Evolutionary conservation across 2,329 filamentous ascomycete species (phyloP).

Genomic region (Colletotrichum sp.): DNA sequence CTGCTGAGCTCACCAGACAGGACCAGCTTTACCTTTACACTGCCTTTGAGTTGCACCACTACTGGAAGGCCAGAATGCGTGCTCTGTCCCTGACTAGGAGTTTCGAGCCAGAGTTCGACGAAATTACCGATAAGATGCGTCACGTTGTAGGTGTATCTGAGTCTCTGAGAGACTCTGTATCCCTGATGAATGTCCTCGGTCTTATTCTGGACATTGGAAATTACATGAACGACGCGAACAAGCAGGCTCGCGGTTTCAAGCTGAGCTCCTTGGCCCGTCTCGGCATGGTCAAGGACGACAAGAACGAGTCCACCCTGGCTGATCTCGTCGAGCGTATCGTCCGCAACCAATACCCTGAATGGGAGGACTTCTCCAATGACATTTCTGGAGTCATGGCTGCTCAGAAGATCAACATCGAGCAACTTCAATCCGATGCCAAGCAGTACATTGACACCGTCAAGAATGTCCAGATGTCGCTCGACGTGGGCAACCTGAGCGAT

Average conservation of each 20-base stretch:
- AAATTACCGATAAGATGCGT: constrained; percentile 83
- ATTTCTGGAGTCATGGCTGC: constrained; percentile 78
- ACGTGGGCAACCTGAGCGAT: constrained; percentile 93
- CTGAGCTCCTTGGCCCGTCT: constrained; percentile 90
- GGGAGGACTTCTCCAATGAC: constrained; percentile 87
- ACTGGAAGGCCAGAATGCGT: constrained; percentile 98
- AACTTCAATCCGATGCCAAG: constrained; percentile 84
- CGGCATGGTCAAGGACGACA: constrained; percentile 98
- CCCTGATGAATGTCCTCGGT: constrained; percentile 93
- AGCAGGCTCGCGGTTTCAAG: constrained; percentile 98
- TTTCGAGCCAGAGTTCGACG: constrained; percentile 89
- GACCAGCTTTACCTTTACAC: constrained; percentile 96
- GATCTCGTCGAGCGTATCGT: constrained; percentile 97
- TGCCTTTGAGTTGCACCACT: constrained; percentile 92
- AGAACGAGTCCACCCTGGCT: constrained; percentile 95
- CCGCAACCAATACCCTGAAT: constrained; percentile 93
- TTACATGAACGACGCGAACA: constrained; percentile 99
- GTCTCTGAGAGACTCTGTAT: constrained; percentile 86
- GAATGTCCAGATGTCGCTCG: constrained; percentile 90
- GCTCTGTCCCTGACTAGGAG: constrained; percentile 84
- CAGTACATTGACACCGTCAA: constrained; percentile 94
- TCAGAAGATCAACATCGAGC: constrained; percentile 95
- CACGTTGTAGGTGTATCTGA: constrained; percentile 89
- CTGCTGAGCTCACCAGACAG: constrained; percentile 85
- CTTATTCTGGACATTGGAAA: constrained; percentile 98